phyloP scores from a whole-genome alignment of 2,329 filamentous ascomycete genomes.

The Nigrospora osmanthi region DNA sequence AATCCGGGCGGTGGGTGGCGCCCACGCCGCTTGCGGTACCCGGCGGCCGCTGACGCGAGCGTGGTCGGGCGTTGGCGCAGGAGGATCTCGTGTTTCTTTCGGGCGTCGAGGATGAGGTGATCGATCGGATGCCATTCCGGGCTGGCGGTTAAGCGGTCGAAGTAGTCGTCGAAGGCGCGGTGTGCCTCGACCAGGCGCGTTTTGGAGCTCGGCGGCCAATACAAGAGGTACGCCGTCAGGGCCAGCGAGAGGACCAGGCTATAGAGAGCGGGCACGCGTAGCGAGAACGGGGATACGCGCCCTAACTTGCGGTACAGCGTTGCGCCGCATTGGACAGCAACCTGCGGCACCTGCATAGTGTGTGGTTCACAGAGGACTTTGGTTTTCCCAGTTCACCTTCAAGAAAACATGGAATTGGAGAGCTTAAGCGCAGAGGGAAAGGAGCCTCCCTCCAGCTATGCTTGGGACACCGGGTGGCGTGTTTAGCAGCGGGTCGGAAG shows the following conservation, averaged over 20 bases:
- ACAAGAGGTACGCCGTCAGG: not conserved
- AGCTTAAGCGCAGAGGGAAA: too few relatives aligned
- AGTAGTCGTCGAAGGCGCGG: not conserved
- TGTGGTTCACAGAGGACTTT: too few relatives aligned
- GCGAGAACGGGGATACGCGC: too few relatives aligned
- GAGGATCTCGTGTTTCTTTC: slow-evolving; percentile 26
- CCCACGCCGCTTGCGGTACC: slow-evolving; percentile 49
- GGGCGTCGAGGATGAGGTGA: slow-evolving; percentile 10
- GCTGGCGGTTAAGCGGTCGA: not conserved
- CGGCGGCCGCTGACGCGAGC: slow-evolving; percentile 41
- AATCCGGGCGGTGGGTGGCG: slow-evolving; percentile 55
- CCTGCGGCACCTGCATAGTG: too few relatives aligned
- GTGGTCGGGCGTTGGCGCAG: slow-evolving; percentile 36
- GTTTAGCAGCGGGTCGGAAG: too few relatives aligned
- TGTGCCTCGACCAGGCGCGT: not conserved
- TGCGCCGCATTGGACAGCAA: too few relatives aligned
- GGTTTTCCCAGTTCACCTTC: too few relatives aligned
- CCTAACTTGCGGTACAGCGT: too few relatives aligned
- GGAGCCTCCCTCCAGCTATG: too few relatives aligned
- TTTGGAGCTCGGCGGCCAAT: not conserved
- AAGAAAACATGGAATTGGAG: too few relatives aligned
- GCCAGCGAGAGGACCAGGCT: not conserved
- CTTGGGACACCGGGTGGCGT: too few relatives aligned
- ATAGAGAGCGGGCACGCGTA: not conserved
- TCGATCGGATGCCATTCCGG: not conserved